Evolutionary conservation across 257 asterid species (phyloP).

Genomic region (Parsonsia alboflavescens): DNA sequence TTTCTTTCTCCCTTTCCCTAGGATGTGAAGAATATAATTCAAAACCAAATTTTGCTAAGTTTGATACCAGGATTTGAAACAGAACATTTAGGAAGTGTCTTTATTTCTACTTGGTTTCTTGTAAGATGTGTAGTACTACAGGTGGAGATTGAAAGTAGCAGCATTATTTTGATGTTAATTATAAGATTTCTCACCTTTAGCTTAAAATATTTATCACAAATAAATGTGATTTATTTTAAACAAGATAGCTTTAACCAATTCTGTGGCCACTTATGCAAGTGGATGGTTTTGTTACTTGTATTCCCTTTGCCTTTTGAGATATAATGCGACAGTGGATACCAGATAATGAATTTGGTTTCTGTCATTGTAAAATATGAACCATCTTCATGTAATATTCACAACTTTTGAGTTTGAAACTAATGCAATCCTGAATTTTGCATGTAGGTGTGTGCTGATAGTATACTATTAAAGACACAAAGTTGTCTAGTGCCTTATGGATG

Average conservation of each 20-base stretch:
- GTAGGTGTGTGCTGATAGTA: constrained; percentile 18
- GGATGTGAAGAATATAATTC: not conserved
- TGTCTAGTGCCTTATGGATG: constrained; percentile 17
- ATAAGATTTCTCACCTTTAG: not conserved
- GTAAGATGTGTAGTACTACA: not conserved
- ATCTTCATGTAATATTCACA: not conserved
- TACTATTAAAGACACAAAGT: constrained; percentile 8
- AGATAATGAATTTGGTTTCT: not conserved
- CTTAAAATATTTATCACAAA: not conserved
- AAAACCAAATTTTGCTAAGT: not conserved
- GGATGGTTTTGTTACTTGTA: not conserved
- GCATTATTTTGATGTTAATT: not conserved
- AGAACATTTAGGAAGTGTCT: not conserved
- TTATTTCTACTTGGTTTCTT: not conserved
- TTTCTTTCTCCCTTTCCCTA: not conserved
- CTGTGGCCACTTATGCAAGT: not conserved
- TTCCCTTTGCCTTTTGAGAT: not conserved
- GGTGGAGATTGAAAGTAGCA: not conserved
- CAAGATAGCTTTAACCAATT: not conserved
- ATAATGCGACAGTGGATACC: not conserved
- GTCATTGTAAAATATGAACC: not conserved
- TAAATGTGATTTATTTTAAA: not conserved
- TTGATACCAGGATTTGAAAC: not conserved
- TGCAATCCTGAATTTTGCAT: not conserved
- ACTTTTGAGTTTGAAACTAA: not conserved